Evolutionary conservation across 2,329 filamentous ascomycete species (phyloP), one percentile per base, ranked within the genome.

Genomic region (Penicillium polonicum): DNA sequence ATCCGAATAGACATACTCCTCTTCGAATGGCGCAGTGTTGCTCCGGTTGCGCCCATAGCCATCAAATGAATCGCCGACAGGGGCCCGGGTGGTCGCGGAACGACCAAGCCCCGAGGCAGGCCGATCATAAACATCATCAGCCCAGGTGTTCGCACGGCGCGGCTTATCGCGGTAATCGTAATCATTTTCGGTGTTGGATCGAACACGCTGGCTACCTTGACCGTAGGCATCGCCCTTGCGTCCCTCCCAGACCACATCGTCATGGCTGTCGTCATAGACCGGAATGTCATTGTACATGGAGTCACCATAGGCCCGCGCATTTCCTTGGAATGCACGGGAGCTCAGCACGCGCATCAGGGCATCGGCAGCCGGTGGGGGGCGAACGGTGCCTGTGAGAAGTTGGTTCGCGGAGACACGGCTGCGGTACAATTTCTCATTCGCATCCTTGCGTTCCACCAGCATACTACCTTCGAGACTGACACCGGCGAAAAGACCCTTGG

Each of bases 371-470:
- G 89, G 85, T 1, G 94, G 93, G 1, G 92, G 85, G 42, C 86
- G 83, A 39, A 97, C 85, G 35, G 83, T 82, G 35, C 94, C 94
- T 56, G 84, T 85, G 38, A 99, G 84, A 44, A 99, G 84, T 72
- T 96, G 89, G 61, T 83, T 80, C 15, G 94, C 94, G 9, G 90
- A 92, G 74, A 90, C 84, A 60, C 89, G 86, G 58, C 88, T 85
- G 61, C 91, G 90, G 75, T 99, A 99, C 60, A 99, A 84, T 78
- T 96, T 96, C 78, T 96, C 90, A 72, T 99, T 99, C 67, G 94
- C 94, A 76, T 99, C 94, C 78, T 92, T 89, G 63, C 94, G 86
- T 79, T 99, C 94, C 62, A 97, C 90, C 64, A 99, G 88, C 52
- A 90, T 92, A 60, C 89, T 93, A 23, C 94, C 94, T 75, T 99